These are phyloP conservation scores for Yarrowia osloensis DNA, from an alignment of 805 yeast species.

Conservation along the genomic window DNA sequence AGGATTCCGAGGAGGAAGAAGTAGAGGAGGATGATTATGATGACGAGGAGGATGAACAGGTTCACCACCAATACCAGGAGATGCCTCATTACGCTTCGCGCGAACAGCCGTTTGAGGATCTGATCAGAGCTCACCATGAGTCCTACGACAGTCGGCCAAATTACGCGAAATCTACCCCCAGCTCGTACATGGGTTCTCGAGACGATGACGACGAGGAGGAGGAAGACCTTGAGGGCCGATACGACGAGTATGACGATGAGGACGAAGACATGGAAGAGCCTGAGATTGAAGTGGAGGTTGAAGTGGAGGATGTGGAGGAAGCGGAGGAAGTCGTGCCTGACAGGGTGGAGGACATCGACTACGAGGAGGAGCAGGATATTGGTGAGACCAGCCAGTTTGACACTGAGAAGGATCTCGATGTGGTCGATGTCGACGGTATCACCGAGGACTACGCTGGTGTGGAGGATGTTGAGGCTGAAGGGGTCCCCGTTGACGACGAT, in stretches of 20 bases:
- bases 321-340: too few species aligned
- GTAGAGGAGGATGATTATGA: background rate
- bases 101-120: background rate
- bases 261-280: background rate
- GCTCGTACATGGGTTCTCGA: constrained; percentile 21
- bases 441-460: constrained; percentile 20
- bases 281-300: background rate
- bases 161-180: constrained; percentile 5
- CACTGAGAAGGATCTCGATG: constrained; percentile 28
- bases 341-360: constrained; percentile 7
- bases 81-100: background rate
- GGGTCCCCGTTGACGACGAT: constrained; percentile 24
- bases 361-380: constrained; percentile 30
- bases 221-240: constrained; percentile 28
- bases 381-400: constrained; percentile 16
- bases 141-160: background rate
- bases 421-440: constrained; percentile 12
- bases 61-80: background rate
- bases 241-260: constrained; percentile 28
- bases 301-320: constrained; percentile 4
- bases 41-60: background rate
- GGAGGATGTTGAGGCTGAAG: constrained; percentile 28
- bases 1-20: background rate
- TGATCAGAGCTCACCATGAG: background rate
- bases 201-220: constrained; percentile 29